These are phyloP conservation scores for Breviolum minutum DNA, from an alignment of 73 alveolate genomes.

Conservation along the genomic window DNA sequence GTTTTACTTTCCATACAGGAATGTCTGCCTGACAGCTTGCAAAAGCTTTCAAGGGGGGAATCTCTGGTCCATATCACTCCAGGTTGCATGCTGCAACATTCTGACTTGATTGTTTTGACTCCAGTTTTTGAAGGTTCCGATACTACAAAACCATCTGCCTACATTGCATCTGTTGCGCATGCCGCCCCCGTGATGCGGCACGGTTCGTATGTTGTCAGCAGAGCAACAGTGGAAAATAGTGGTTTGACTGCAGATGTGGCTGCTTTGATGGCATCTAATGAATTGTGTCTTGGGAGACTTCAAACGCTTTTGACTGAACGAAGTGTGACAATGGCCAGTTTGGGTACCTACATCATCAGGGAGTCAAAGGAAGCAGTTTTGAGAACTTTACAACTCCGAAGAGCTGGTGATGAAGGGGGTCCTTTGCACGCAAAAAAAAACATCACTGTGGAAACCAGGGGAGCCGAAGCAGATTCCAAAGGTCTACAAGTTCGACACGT, in stretches of 20 bases:
- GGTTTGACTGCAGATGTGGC: conserved; percentile 14
- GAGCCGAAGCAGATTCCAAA: not conserved
- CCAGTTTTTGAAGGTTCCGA: conserved; percentile 6
- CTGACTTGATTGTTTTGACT: conserved; percentile 46
- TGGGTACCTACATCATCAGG: conserved; percentile 1
- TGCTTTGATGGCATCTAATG: conserved; percentile 49
- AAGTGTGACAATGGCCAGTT: not conserved
- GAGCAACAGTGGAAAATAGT: not conserved
- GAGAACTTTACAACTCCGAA: conserved; percentile 2
- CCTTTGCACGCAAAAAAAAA: not conserved
- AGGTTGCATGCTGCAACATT: conserved; percentile 5
- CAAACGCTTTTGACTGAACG: not conserved
- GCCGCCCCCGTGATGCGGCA: not conserved
- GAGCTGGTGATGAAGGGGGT: not conserved
- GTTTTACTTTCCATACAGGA: not conserved
- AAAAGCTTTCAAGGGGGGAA: not conserved
- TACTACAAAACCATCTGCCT: not conserved
- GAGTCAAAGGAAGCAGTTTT: conserved; percentile 30
- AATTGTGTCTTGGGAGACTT: conserved; percentile 27
- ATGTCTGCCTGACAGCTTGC: not conserved
- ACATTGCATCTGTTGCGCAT: conserved; percentile 8
- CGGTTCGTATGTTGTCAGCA: not conserved
- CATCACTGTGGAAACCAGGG: not conserved
- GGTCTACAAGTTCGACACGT: not conserved
- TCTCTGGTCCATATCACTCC: conserved; percentile 1